Percentiles rank a stretch among this genome's conserved stretches.
phyloP scores from a whole-genome alignment of 192 early-diverging fungal species.

The Gonapodya prolifera region DNA sequence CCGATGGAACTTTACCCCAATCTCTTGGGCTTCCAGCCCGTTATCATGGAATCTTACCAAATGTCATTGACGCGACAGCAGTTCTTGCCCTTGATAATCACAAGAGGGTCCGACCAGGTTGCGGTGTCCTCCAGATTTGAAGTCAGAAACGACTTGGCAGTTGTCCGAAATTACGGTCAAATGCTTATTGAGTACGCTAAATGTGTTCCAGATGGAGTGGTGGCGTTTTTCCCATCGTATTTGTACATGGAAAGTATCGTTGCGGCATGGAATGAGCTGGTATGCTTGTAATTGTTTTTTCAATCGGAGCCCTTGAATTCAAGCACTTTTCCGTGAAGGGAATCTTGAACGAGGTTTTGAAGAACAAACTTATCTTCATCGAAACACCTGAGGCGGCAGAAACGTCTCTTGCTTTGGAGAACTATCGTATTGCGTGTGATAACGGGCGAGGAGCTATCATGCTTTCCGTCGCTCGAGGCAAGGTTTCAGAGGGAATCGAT shows the following conservation, averaged over 20 bases:
- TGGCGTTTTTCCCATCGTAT: slow-evolving; percentile 97
- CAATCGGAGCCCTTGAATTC: not conserved
- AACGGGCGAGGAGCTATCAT: slow-evolving; percentile 97
- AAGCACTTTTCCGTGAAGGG: slow-evolving; percentile 32
- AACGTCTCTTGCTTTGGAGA: slow-evolving; percentile 87
- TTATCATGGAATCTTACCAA: slow-evolving; percentile 82
- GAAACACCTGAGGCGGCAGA: slow-evolving; percentile 98
- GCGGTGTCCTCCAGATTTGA: slow-evolving; percentile 96
- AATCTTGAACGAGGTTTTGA: slow-evolving; percentile 85
- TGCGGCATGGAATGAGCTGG: slow-evolving; percentile 95
- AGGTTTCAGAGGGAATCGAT: slow-evolving; percentile 99
- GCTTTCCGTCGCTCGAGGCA: slow-evolving; percentile 94
- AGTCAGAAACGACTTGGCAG: slow-evolving; percentile 95
- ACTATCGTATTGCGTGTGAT: slow-evolving; percentile 88
- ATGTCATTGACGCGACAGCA: slow-evolving; percentile 91
- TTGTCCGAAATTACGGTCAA: slow-evolving; percentile 97
- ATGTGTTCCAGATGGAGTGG: slow-evolving; percentile 91
- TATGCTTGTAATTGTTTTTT: slow-evolving; percentile 15
- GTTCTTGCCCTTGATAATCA: slow-evolving; percentile 93
- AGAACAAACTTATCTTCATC: slow-evolving; percentile 97
- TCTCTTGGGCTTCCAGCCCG: slow-evolving; percentile 77
- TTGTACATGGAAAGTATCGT: slow-evolving; percentile 99
- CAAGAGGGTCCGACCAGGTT: slow-evolving; percentile 96
- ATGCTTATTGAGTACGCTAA: slow-evolving; percentile 90
- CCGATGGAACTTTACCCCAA: slow-evolving; percentile 97